Evolutionary conservation across 805 yeast species (phyloP), one percentile per base, ranked within the genome.

Genomic region (Starmerella bombi): DNA sequence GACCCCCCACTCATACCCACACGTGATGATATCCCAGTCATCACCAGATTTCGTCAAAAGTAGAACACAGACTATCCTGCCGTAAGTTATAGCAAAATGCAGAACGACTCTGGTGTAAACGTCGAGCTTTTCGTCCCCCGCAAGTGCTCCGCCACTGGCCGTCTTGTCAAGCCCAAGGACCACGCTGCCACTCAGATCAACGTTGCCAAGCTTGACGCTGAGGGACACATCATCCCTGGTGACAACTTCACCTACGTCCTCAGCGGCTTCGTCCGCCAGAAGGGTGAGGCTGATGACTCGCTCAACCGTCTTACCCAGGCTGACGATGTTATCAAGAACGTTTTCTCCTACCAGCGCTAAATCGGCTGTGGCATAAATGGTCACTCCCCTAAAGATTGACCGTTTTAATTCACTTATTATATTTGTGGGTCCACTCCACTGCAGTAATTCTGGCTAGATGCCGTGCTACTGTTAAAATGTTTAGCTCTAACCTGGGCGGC

Each of bases 51-150:
- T 25, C 19, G 30, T 20, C 35, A 32, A 32, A 31, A 31, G 34
- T 18, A 16, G 20, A 31, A 16, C 34, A 6, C 20, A 7, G 10
- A 6, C 32, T 38, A 23, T 28, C 34, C 18, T 31, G 12, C 10
- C 6, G n/a, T n/a, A 32, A 32, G 6, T 32, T 15, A 25, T 33
- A 16, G 43, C 27, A 46, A 84, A 65, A 88, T 88, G 98, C 97
- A 88, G 80, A 88, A 91, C 98, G 97, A 91, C 71, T 85, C 83
- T 77, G 97, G 98, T 72, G 93, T 85, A 64, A 47, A 83, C 96
- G 96, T 91, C 72, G 98, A 91, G 80, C 85, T 91, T 73, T 91
- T 91, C 93, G 93, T 88, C 72, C 98, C 98, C 77, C 84, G 98
- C 80, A 91, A 91, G 77, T 91, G 98, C 79, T 91, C 98, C 73